Conservation (phyloP, 2,329 filamentous ascomycete species). For the Metarhizium sp. region DNA sequence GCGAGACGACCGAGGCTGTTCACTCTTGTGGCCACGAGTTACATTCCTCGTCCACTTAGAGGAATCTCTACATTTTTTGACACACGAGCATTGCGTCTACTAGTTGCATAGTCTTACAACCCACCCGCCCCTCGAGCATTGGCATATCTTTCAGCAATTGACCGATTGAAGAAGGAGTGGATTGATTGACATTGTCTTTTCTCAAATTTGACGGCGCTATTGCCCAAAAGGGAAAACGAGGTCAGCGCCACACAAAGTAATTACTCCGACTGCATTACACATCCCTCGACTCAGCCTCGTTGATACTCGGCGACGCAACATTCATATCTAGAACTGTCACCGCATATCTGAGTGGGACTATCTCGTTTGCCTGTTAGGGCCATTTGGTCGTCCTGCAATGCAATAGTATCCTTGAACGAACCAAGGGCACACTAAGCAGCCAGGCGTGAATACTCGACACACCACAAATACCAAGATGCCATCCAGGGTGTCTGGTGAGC, state of each 20-base stretch:
- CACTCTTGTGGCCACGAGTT: neutral
- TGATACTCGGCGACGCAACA: neutral
- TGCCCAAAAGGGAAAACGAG: conserved; percentile 13
- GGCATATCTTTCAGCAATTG: too few relatives aligned
- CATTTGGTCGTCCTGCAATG: neutral
- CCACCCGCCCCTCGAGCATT: too few relatives aligned
- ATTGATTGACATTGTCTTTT: neutral
- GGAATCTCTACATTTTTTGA: too few relatives aligned
- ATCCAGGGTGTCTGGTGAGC: neutral
- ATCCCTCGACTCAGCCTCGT: too few relatives aligned
- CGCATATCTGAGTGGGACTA: neutral
- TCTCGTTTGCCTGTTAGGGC: neutral
- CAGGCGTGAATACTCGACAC: neutral
- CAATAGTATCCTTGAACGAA: neutral
- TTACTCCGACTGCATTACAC: neutral
- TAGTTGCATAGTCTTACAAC: too few relatives aligned
- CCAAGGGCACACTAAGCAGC: neutral
- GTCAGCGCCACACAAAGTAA: neutral
- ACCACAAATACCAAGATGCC: neutral
- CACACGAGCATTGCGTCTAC: too few relatives aligned
- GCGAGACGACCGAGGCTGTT: too few relatives aligned
- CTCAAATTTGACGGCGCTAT: conserved; percentile 1
- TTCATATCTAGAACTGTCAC: neutral
- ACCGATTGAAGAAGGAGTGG: too few relatives aligned
- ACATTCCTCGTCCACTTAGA: neutral